phyloP scores from a whole-genome alignment of 305 asterid species.

The Solanum hybrid region DNA sequence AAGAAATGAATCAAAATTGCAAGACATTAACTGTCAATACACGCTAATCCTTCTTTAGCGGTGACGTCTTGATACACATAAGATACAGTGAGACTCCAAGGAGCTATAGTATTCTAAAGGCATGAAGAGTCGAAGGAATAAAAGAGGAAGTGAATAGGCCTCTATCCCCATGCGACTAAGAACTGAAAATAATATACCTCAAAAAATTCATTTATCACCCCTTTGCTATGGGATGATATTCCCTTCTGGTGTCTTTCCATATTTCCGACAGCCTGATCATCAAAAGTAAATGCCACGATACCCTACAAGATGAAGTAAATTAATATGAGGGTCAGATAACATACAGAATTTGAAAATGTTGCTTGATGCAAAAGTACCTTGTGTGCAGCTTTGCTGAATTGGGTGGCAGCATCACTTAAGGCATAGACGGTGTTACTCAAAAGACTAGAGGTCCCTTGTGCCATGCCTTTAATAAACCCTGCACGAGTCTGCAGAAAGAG shows the following conservation, averaged over 20 bases:
- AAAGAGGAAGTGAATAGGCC: background rate
- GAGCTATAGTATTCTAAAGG: background rate
- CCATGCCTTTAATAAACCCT: conserved; percentile 92
- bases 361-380: conserved; percentile 51
- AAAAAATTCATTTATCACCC: conserved; percentile 83
- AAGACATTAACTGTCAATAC: background rate
- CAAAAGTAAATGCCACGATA: conserved; percentile 88
- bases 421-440: conserved; percentile 91
- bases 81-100: background rate
- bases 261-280: conserved; percentile 55
- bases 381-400: conserved; percentile 93
- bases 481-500: conserved; percentile 72
- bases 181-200: conserved; percentile 48
- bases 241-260: conserved; percentile 72
- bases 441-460: conserved; percentile 95
- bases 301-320: conserved; percentile 52
- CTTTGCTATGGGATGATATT: conserved; percentile 74
- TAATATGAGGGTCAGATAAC: conserved; percentile 6
- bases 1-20: background rate
- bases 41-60: background rate
- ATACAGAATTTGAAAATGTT: conserved; percentile 3
- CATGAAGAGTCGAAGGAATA: background rate
- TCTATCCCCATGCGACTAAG: background rate
- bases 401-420: conserved; percentile 95
- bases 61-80: background rate